Percentiles rank a stretch among this genome's conserved stretches.
Evolutionary conservation across 768 basidiomycete species (phyloP).

Genomic region (Serendipita sp.): DNA sequence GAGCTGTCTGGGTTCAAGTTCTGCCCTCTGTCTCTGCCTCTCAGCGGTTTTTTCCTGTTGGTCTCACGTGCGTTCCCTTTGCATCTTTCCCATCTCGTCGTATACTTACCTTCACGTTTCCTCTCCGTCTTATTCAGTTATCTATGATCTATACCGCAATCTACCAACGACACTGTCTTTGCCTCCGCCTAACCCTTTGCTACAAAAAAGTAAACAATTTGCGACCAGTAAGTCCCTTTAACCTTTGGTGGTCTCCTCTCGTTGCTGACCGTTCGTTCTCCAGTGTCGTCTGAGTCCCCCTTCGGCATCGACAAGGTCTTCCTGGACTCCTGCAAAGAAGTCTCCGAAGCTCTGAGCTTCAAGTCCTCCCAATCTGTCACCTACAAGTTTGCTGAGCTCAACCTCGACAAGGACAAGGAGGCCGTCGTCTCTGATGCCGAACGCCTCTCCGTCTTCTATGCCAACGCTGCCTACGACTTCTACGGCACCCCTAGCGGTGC

Average conservation of each 20-base stretch:
- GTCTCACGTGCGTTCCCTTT: no score
- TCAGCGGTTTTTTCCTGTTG: no score
- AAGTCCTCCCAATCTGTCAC: neutral
- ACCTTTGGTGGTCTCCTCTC: neutral
- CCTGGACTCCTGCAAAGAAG: neutral
- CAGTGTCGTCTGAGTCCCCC: neutral
- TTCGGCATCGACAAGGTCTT: neutral
- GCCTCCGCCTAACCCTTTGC: neutral
- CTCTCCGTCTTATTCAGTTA: neutral
- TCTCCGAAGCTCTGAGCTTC: neutral
- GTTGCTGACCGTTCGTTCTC: neutral
- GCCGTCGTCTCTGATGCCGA: neutral
- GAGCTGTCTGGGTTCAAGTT: no score
- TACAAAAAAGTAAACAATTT: neutral
- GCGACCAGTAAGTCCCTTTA: neutral
- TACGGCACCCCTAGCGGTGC: slow-evolving; percentile 16
- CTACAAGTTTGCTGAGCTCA: neutral
- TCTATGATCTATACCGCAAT: no score
- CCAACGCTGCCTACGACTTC: slow-evolving; percentile 13
- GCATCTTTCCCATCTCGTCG: no score
- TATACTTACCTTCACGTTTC: neutral
- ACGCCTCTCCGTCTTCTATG: neutral
- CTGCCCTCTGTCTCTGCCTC: no score
- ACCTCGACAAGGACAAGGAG: neutral
- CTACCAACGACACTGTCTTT: neutral